Conservation (phyloP, 257 asterid genomes). For the Solanum lignicaule region DNA sequence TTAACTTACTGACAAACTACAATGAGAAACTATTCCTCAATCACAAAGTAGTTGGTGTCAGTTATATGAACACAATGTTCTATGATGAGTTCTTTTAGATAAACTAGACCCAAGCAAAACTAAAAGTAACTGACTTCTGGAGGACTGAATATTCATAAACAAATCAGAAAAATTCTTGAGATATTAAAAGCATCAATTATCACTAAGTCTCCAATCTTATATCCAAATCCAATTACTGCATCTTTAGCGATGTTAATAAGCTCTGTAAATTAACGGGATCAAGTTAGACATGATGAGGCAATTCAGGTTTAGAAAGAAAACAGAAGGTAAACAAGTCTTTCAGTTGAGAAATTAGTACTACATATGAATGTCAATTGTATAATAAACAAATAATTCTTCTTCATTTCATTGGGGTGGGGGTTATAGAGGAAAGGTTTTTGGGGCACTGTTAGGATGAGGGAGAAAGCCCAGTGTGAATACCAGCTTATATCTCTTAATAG, state of each 20-base stretch:
- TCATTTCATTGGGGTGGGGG: neutral
- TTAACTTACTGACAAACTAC: neutral
- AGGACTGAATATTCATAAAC: neutral
- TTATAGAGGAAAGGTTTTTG: neutral
- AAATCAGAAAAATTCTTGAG: neutral
- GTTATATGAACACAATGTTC: neutral
- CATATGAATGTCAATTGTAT: neutral
- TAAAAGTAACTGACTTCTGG: neutral
- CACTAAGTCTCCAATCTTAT: neutral
- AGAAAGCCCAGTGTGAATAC: conserved; percentile 17
- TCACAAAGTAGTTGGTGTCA: neutral
- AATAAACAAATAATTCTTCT: neutral
- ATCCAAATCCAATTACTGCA: neutral
- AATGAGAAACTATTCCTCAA: neutral
- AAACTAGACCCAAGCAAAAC: neutral
- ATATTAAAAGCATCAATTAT: neutral
- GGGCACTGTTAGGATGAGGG: neutral
- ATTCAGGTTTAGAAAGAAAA: neutral
- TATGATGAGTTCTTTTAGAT: neutral
- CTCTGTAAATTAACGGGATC: neutral
- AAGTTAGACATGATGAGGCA: neutral
- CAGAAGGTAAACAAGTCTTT: neutral
- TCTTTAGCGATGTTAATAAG: neutral
- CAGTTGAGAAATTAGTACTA: neutral
- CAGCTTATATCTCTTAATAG: conserved; percentile 89